Evolutionary conservation across 306 rosid species (phyloP), one percentile per base, ranked within the genome.

Genomic region (Parietaria judaica): DNA sequence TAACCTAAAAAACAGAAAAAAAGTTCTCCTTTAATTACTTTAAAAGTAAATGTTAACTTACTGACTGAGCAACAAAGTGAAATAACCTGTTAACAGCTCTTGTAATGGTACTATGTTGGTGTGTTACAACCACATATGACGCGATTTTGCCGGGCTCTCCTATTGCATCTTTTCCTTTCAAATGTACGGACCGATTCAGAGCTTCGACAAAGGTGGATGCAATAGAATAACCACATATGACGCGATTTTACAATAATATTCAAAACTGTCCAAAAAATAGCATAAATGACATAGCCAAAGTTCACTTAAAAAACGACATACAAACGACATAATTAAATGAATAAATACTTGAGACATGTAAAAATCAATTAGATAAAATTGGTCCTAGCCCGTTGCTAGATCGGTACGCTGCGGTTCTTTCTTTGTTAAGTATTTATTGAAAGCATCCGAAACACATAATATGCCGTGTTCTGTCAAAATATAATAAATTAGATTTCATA

Each of bases 131-230:
- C 65, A 88, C 90, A 63, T 84, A 94, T 12, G 99, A 94, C 31
- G 95, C 76, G 70, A 94, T 94, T 65, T 86, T 76, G 59, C 95
- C 97, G 46, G 97, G 86, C 65, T 77, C 76, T 67, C 83, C 90
- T 37, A 75, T 31, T 4, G 76, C 89, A 67, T 76, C 95, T 45
- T 76, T 81, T 41, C 89, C 95, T 87, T 88, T 83, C 49, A 84
- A 71, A 71, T 94, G 99, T 51, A 88, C 89, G 50, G 94, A 94
- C 71, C 95, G 96, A 70, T 88, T 94, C 63, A 94, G 83, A 82
- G 88, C 97, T 79, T 94, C 99, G 47, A 94, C 97, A 50, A 94
- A 97, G 15, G 99, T 94, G 50, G 99, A 94, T 77, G 99, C 99
- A 72, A 94, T 94, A 35, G 99, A 39, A n/a, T 50, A n/a, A n/a